Conservation (phyloP, 83 land plant species). For the Larix sibirica region DNA sequence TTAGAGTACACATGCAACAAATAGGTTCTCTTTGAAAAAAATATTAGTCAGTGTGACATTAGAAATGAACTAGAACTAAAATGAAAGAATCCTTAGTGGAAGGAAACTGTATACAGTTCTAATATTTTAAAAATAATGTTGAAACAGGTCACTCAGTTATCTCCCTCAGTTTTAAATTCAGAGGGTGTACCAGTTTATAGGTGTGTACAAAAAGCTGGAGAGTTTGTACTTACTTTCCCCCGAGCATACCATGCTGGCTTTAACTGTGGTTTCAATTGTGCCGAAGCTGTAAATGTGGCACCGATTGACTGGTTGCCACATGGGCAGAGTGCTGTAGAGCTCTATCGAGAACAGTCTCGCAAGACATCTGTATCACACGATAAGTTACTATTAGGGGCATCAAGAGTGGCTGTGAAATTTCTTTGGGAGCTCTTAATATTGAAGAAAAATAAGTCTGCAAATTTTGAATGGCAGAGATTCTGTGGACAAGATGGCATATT, state of each 20-base stretch:
- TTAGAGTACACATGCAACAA: too few relatives aligned
- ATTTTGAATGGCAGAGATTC: slow-evolving; percentile 54
- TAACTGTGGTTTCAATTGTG: slow-evolving; percentile 84
- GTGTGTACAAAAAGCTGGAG: slow-evolving; percentile 72
- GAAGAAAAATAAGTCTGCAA: slow-evolving; percentile 24
- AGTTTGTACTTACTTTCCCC: slow-evolving; percentile 88
- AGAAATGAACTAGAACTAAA: not conserved
- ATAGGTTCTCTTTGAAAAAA: not conserved
- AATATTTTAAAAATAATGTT: not conserved
- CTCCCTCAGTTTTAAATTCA: slow-evolving; percentile 68
- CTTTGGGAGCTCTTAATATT: slow-evolving; percentile 43
- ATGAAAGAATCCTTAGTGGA: not conserved
- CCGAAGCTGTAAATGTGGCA: slow-evolving; percentile 85
- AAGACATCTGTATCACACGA: slow-evolving; percentile 88
- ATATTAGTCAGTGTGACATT: not conserved
- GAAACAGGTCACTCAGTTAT: slow-evolving; percentile 74
- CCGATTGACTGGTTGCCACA: slow-evolving; percentile 94
- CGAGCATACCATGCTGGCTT: slow-evolving; percentile 92
- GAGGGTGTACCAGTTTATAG: slow-evolving; percentile 83
- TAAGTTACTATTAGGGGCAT: slow-evolving; percentile 80
- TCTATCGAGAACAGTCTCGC: slow-evolving; percentile 58
- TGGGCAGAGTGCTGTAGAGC: slow-evolving; percentile 84
- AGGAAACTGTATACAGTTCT: not conserved
- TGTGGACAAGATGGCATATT: slow-evolving; percentile 68
- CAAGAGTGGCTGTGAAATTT: slow-evolving; percentile 57